Evolutionary conservation across 176 grass and related monocot species (phyloP).

Genomic region (Zoysia pacifica): DNA sequence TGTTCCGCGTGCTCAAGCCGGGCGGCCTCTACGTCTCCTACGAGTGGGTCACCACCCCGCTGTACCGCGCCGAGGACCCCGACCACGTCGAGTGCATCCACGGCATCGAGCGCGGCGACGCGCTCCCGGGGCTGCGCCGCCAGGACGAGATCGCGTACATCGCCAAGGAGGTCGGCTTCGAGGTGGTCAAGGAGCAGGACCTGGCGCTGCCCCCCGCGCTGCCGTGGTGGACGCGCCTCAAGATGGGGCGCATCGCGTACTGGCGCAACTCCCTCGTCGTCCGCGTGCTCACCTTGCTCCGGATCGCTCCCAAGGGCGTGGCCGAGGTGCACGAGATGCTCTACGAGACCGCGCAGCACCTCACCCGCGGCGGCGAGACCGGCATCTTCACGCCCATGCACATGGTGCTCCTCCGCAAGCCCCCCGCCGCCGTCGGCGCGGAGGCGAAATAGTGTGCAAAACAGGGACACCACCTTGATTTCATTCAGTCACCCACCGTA

Average conservation of each 20-base stretch:
- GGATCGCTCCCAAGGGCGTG: constrained; percentile 90
- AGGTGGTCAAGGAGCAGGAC: constrained; percentile 83
- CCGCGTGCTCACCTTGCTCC: constrained; percentile 78
- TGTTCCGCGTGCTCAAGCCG: constrained; percentile 83
- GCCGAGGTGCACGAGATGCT: constrained; percentile 97
- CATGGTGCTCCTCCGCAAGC: constrained; percentile 98
- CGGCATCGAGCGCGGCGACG: constrained; percentile 89
- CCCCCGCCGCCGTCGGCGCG: constrained; percentile 12
- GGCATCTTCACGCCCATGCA: constrained; percentile 98
- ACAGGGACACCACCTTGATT: not conserved
- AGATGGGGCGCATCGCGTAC: constrained; percentile 94
- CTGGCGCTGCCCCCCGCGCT: constrained; percentile 75
- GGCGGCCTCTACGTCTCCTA: constrained; percentile 85
- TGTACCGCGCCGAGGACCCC: constrained; percentile 67
- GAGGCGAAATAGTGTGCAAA: constrained; percentile 50
- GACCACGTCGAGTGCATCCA: constrained; percentile 85
- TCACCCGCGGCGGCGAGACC: constrained; percentile 77
- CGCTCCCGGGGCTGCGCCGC: constrained; percentile 73
- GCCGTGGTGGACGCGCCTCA: constrained; percentile 93
- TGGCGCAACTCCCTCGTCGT: constrained; percentile 96
- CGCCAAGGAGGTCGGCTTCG: constrained; percentile 67
- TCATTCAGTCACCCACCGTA: constrained; percentile 28
- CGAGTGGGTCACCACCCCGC: constrained; percentile 91
- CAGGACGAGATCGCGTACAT: constrained; percentile 73
- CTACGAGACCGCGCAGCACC: constrained; percentile 88